Percentiles rank a stretch among this genome's conserved stretches.
These are phyloP conservation scores for Biscutella laevigata DNA, from an alignment of 441 rosid genomes.

Conservation along the genomic window DNA sequence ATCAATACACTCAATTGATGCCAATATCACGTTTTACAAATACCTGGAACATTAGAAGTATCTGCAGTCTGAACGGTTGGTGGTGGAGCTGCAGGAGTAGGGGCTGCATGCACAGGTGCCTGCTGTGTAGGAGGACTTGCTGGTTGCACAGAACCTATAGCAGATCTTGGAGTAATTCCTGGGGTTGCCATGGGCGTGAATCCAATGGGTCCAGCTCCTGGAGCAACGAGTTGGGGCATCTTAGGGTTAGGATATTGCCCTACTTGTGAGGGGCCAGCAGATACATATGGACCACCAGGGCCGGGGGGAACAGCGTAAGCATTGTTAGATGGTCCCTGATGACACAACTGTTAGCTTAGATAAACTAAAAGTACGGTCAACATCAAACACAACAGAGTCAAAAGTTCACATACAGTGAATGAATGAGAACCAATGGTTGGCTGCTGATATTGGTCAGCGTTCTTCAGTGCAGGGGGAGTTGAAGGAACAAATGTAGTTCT, in stretches of 20 bases:
- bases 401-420: constrained; percentile 54
- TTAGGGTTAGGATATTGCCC: constrained; percentile 48
- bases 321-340: constrained; percentile 55
- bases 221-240: constrained; percentile 54
- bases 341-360: constrained; percentile 19
- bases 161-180: constrained; percentile 62
- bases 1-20: not conserved
- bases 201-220: constrained; percentile 47
- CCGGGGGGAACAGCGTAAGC: constrained; percentile 50
- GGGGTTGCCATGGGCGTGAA: constrained; percentile 57
- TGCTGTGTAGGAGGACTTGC: constrained; percentile 57
- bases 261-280: constrained; percentile 38
- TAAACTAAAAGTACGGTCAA: constrained; percentile 7
- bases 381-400: constrained; percentile 5
- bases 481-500: constrained; percentile 83
- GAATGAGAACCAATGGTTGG: constrained; percentile 72
- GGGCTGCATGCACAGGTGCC: constrained; percentile 42
- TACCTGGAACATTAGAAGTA: constrained; percentile 81
- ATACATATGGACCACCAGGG: constrained; percentile 43
- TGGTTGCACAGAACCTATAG: constrained; percentile 58
- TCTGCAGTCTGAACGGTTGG: constrained; percentile 85
- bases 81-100: constrained; percentile 69
- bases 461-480: constrained; percentile 62
- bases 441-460: constrained; percentile 84
- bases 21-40: not conserved